Base-by-base conservation (phyloP, 2,329 filamentous ascomycete species). In the Mariannaea sp. region DNA sequence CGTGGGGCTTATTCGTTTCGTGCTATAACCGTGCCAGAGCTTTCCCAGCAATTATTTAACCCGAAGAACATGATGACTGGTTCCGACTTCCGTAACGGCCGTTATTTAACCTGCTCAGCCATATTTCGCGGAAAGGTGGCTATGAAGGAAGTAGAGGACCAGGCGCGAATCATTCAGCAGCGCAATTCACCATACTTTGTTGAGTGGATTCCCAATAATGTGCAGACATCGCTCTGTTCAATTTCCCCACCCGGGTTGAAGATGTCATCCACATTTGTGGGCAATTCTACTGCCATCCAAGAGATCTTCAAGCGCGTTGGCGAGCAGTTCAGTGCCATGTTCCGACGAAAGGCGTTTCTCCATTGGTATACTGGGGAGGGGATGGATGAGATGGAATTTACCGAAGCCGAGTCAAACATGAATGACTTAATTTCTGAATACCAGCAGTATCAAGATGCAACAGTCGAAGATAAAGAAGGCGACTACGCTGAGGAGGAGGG, bases 321-420 rank as follows among this genome's bases (percentile, higher is more conserved):
- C 74, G 94, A 99, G 79, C 94, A 99, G 82, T 99, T 99, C 87
- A 92, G 89, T 80, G 94, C 92, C 75, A 99, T 99, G 94, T 99
- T 99, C 89, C 87, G 94, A 82, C 92, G 94, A 81, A 99, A 97
- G 90, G 94, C 94, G 87, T 99, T 99, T 92, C 90, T 99, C 86
- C 94, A 97, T 84, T 99, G 94, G 94, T 99, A 99, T 83, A 99
- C 94, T 86, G 92, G 92, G 74, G 94, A 99, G 86, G 94, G 94
- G 82, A 99, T 99, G 94, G 94, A 99, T 80, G 94, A 99, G 88
- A 97, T 99, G 94, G 94, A 99, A 83, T 99, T 99, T 84, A 99
- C 94, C 74, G 94, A 99, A 86, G 94, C 94, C 69, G 94, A 99
- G 88, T 96, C 90, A 80, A 99, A 99, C 85, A 97, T 99, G 94